Conservation (phyloP, 1,284 basidiomycete species). For the Apiotrichum mycotoxinovorans region DNA sequence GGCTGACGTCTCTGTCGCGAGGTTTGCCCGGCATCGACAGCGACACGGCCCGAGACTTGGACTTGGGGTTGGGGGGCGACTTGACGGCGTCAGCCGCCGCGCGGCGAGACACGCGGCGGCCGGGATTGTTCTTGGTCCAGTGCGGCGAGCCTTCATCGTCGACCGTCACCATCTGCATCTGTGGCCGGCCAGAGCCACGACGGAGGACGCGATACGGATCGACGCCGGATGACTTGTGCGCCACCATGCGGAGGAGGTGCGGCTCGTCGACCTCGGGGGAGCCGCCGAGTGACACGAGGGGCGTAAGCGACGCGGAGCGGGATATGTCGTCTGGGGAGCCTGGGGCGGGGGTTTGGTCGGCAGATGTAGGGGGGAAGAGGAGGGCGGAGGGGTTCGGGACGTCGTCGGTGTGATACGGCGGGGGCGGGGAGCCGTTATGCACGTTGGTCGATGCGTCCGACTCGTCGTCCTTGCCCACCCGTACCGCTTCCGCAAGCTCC, state of each 20-base stretch:
- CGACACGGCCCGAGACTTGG: too few relatives aligned
- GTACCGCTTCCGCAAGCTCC: neutral
- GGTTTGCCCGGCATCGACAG: neutral
- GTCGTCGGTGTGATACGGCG: slow-evolving; percentile 2
- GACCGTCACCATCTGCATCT: neutral
- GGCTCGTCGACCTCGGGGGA: slow-evolving; percentile 5
- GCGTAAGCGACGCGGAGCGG: slow-evolving; percentile 4
- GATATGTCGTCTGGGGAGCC: neutral
- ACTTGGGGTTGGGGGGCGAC: too few relatives aligned
- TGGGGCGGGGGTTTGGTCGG: neutral
- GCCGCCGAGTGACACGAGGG: neutral
- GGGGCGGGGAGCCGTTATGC: slow-evolving; percentile 7
- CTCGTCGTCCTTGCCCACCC: slow-evolving; percentile 1
- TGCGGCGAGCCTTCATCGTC: neutral
- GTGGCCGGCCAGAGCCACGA: neutral
- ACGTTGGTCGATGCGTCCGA: neutral
- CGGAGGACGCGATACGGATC: slow-evolving; percentile 31
- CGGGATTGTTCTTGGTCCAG: neutral
- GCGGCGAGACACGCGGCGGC: neutral
- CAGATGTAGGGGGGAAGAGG: slow-evolving; percentile 5
- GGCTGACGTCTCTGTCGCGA: slow-evolving; percentile 4
- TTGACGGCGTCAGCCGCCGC: neutral
- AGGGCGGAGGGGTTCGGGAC: neutral
- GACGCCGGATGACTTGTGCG: slow-evolving; percentile 12
- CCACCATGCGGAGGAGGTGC: slow-evolving; percentile 22